Evolutionary conservation across 768 basidiomycete genomes (phyloP).

Genomic region (Hygrophorus pudorinus): DNA sequence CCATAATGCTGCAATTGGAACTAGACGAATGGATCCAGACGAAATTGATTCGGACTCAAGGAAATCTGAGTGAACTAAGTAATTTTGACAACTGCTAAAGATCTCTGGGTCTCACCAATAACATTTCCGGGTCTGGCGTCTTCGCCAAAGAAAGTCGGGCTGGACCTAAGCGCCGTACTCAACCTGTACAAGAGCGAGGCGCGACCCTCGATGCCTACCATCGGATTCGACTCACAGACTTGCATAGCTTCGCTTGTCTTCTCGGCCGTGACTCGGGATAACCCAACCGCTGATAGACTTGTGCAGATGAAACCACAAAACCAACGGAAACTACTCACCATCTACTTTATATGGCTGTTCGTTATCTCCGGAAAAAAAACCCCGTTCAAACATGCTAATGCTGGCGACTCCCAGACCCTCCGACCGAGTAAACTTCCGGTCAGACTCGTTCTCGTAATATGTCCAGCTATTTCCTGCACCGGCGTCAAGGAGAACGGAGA

Average conservation of each 20-base stretch:
- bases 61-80: constrained; percentile 40
- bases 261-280: constrained; percentile 52
- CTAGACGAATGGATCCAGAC: constrained; percentile 28
- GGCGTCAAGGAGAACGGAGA: constrained; percentile 90
- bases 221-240: constrained; percentile 66
- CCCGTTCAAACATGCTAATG: constrained; percentile 77
- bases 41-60: constrained; percentile 45
- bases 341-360: constrained; percentile 67
- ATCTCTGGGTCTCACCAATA: constrained; percentile 39
- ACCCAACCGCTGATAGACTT: constrained; percentile 47
- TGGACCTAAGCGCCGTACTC: constrained; percentile 54
- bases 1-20: constrained; percentile 79
- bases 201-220: constrained; percentile 87
- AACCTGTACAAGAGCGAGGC: constrained; percentile 68
- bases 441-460: constrained; percentile 54
- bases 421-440: constrained; percentile 48
- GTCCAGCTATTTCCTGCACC: constrained; percentile 82
- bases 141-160: constrained; percentile 60
- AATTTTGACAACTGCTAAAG: not conserved
- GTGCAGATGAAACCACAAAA: not conserved
- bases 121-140: constrained; percentile 76
- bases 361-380: constrained; percentile 66
- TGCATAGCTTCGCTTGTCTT: constrained; percentile 66
- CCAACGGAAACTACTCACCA: constrained; percentile 37
- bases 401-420: constrained; percentile 88